Percentiles rank a stretch among this genome's conserved stretches.
Conservation (phyloP, 352 stramenopile genomes). For the Pythium brachiatum region DNA sequence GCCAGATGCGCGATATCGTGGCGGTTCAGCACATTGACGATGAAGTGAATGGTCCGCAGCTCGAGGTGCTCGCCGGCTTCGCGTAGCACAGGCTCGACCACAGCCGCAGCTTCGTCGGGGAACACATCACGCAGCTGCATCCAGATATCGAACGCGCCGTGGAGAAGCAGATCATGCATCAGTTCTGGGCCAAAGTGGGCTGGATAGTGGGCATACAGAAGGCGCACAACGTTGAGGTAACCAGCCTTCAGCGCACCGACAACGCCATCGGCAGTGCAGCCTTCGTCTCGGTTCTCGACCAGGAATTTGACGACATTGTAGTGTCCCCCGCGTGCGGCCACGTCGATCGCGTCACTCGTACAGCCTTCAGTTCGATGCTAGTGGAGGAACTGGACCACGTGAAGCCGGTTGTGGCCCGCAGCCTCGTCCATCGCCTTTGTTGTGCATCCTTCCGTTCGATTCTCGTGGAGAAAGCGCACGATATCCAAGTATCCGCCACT, state of each 20-base stretch:
- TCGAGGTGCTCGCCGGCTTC: not conserved
- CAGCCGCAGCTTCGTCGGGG: not conserved
- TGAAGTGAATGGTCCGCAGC: conserved; percentile 2
- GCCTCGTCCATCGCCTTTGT: no score
- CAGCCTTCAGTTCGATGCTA: conserved; percentile 1
- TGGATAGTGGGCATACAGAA: not conserved
- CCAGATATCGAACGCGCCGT: not conserved
- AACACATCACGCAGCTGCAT: not conserved
- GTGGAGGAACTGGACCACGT: not conserved
- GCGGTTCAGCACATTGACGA: not conserved
- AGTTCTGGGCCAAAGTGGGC: not conserved
- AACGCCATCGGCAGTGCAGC: not conserved
- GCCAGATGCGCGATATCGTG: not conserved
- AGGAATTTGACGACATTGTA: no score
- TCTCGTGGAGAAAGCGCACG: not conserved
- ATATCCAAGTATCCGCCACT: no score
- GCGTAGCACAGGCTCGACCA: not conserved
- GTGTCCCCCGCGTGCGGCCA: no score
- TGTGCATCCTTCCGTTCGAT: not conserved
- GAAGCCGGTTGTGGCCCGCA: no score
- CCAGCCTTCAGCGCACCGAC: not conserved
- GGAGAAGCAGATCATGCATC: not conserved
- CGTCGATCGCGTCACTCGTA: not conserved
- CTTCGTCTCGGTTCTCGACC: not conserved
- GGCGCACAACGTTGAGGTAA: not conserved